These are phyloP conservation scores for Tolypocladium paradoxum DNA, from an alignment of 2,329 filamentous ascomycete genomes.

Conservation along the genomic window DNA sequence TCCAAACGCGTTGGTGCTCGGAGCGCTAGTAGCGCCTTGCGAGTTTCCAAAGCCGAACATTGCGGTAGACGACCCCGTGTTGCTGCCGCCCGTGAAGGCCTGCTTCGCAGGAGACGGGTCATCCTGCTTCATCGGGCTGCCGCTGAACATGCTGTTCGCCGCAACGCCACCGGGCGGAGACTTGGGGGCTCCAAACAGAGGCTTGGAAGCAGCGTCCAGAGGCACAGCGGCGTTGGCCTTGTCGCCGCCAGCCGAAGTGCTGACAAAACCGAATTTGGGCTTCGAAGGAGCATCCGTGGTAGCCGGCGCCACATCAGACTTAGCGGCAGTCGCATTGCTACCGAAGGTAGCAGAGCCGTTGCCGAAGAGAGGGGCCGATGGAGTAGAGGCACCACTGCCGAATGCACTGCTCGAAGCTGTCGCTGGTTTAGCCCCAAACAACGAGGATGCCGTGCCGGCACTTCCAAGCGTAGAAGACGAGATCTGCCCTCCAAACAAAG, in stretches of 20 bases:
- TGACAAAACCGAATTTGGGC: conserved; percentile 24
- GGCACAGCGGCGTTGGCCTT: conserved; percentile 14
- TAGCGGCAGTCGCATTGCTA: conserved; percentile 7
- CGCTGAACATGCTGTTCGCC: conserved; percentile 24
- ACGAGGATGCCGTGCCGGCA: conserved; percentile 6
- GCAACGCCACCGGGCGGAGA: conserved; percentile 18
- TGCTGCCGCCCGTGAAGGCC: conserved; percentile 15
- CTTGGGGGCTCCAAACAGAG: conserved; percentile 26
- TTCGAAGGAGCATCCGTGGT: conserved; percentile 8
- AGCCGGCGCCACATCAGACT: conserved; percentile 10
- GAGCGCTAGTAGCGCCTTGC: conserved; percentile 4
- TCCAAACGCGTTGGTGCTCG: conserved; percentile 29
- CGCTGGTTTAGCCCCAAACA: conserved; percentile 21
- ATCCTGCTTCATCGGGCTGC: conserved; percentile 34
- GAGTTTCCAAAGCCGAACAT: conserved; percentile 23
- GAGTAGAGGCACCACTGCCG: conserved; percentile 6
- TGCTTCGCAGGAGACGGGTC: conserved; percentile 27
- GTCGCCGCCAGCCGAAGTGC: conserved; percentile 10
- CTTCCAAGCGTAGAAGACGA: not conserved
- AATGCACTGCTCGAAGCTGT: conserved; percentile 4
- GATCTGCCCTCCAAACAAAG: conserved; percentile 5
- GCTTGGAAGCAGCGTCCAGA: conserved; percentile 16
- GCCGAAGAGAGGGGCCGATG: conserved; percentile 17
- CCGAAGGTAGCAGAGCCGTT: conserved; percentile 9
- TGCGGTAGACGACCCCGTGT: conserved; percentile 13